Conservation (phyloP, 176 grass and related monocot species). For the Elaeis guineensis region DNA sequence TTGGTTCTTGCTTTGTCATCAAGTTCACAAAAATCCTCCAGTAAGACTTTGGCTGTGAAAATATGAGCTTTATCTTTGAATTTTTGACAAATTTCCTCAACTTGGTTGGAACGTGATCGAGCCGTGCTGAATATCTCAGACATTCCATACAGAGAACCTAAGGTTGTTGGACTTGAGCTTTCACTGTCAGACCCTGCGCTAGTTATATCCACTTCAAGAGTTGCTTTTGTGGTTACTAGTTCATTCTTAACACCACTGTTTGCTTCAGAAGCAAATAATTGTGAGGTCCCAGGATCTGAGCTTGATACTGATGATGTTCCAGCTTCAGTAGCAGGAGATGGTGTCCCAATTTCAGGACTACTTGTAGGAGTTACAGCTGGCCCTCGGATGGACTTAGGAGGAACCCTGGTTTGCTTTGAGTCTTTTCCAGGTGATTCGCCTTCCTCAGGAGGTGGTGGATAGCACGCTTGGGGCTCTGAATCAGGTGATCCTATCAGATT, state of each 20-base stretch:
- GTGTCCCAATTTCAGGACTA: constrained; percentile 66
- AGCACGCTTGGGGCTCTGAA: constrained; percentile 35
- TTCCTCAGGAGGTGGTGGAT: constrained; percentile 19
- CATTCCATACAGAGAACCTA: constrained; percentile 69
- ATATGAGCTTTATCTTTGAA: constrained; percentile 16
- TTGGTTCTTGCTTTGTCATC: constrained; percentile 56
- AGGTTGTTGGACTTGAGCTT: constrained; percentile 49
- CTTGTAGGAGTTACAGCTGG: constrained; percentile 81
- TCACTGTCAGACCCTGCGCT: constrained; percentile 83
- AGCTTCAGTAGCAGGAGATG: constrained; percentile 71
- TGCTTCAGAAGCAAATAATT: constrained; percentile 60
- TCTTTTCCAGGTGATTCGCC: constrained; percentile 31
- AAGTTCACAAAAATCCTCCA: constrained; percentile 63
- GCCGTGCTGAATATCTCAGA: constrained; percentile 40
- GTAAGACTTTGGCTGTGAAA: constrained; percentile 51
- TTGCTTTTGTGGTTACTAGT: constrained; percentile 31
- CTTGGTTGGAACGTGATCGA: constrained; percentile 35
- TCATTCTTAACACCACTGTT: constrained; percentile 51
- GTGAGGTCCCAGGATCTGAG: constrained; percentile 86
- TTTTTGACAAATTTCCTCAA: constrained; percentile 23
- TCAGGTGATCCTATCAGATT: constrained; percentile 84
- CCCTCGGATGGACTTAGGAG: constrained; percentile 47
- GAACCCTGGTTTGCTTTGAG: constrained; percentile 33
- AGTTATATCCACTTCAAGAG: constrained; percentile 37
- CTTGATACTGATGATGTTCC: constrained; percentile 91